phyloP scores from a whole-genome alignment of 2,329 filamentous ascomycete species.

The Arachnomyces sp. region DNA sequence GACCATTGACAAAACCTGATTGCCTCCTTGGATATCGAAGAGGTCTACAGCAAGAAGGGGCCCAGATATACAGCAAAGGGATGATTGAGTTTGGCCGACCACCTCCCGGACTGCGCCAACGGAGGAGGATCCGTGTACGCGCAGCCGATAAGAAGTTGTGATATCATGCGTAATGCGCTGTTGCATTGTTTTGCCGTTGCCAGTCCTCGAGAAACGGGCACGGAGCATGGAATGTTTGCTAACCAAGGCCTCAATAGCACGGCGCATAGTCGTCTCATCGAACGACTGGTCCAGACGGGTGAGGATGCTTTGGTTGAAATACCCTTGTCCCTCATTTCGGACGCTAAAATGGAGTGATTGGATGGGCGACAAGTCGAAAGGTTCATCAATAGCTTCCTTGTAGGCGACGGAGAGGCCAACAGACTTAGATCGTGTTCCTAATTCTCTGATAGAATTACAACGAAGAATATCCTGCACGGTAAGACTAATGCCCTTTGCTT shows the following conservation, averaged over 20 bases:
- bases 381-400: slow-evolving; percentile 11
- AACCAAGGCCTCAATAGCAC: slow-evolving; percentile 12
- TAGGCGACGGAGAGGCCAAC: slow-evolving; percentile 24
- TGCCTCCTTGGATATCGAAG: slow-evolving; percentile 21
- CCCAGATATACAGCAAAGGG: slow-evolving; percentile 1
- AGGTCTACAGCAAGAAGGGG: slow-evolving; percentile 21
- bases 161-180: slow-evolving; percentile 5
- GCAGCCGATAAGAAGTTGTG: slow-evolving; percentile 9
- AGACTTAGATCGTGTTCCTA: slow-evolving; percentile 24
- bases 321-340: slow-evolving; percentile 7
- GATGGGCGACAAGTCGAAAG: slow-evolving; percentile 19
- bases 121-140: slow-evolving; percentile 5
- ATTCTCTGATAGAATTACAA: slow-evolving; percentile 37
- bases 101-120: neutral
- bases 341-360: slow-evolving; percentile 17
- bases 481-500: slow-evolving; percentile 37
- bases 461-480: slow-evolving; percentile 42
- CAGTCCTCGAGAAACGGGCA: slow-evolving; percentile 13
- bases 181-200: slow-evolving; percentile 16
- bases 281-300: slow-evolving; percentile 9
- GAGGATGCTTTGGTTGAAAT: slow-evolving; percentile 21
- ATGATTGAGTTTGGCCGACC: neutral
- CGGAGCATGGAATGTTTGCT: slow-evolving; percentile 19
- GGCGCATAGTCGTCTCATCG: slow-evolving; percentile 4
- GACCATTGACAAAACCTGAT: slow-evolving; percentile 22